Evolutionary conservation across 1,284 basidiomycete species (phyloP).

Genomic region (Cryptococcus sp.): DNA sequence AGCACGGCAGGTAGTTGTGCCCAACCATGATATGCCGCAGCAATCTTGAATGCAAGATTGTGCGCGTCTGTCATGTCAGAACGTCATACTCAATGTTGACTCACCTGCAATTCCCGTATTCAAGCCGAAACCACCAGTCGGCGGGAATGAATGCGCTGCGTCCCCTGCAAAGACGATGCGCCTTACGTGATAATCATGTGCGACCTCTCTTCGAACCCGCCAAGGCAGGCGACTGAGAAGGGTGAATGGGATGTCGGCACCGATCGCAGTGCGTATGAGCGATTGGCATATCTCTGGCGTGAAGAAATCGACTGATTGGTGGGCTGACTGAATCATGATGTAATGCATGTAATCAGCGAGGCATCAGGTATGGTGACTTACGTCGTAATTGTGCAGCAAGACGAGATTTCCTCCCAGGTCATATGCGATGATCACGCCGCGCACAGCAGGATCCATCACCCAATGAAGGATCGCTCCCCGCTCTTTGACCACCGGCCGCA

Average conservation of each 20-base stretch:
- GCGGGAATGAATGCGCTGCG: conserved; percentile 27
- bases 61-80: conserved; percentile 22
- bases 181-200: conserved; percentile 23
- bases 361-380: no score
- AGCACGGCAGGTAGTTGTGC: conserved; percentile 16
- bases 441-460: conserved; percentile 31
- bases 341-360: no score
- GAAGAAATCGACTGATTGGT: no score
- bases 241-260: conserved; percentile 11
- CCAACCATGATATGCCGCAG: conserved; percentile 17
- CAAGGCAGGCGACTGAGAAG: conserved; percentile 29
- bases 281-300: no score
- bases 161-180: conserved; percentile 26
- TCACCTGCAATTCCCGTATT: conserved; percentile 31
- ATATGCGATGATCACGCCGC: conserved; percentile 33
- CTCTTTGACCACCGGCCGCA: conserved; percentile 13
- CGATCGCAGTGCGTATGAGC: no score
- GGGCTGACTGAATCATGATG: no score
- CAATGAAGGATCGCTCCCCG: conserved; percentile 32
- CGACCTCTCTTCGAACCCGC: conserved; percentile 31
- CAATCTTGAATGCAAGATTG: conserved; percentile 30
- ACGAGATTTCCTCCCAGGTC: conserved; percentile 33
- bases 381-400: conserved; percentile 7
- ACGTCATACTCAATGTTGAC: not conserved
- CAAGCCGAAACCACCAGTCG: conserved; percentile 31